Percentiles rank a stretch among this genome's conserved stretches.
phyloP scores from a whole-genome alignment of 225 moss, liverwort and hornwort species.

The Rhytidiadelphus loreus region DNA sequence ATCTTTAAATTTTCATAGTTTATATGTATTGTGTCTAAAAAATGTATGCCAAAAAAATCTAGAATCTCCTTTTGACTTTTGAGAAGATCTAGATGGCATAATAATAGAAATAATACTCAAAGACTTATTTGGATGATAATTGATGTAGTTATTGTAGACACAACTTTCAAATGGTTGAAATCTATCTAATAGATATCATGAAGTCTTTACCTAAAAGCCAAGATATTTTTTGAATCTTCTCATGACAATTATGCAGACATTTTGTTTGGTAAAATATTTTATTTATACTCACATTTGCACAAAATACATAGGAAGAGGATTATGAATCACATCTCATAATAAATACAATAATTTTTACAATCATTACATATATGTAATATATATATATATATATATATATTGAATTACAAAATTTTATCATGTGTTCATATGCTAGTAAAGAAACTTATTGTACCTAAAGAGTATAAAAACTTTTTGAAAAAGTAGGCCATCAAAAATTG shows the following conservation, averaged over 20 bases:
- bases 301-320: background rate
- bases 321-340: background rate
- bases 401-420: too few species aligned
- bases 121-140: background rate
- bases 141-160: background rate
- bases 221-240: background rate
- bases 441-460: fast-evolving
- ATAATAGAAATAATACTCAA: background rate
- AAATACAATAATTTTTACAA: too few species aligned
- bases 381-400: too few species aligned
- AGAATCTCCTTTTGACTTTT: background rate
- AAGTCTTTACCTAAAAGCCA: background rate
- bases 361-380: too few species aligned
- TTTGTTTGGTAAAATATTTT: background rate
- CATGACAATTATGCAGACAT: background rate
- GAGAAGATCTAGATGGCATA: background rate
- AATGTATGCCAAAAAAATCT: background rate
- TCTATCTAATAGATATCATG: background rate
- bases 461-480: too few species aligned
- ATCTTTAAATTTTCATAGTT: background rate
- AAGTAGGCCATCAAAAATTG: background rate
- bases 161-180: background rate
- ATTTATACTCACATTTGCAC: background rate
- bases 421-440: too few species aligned
- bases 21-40: background rate